phyloP scores from a whole-genome alignment of 2,329 filamentous ascomycete species.

The Bisporella sp. region DNA sequence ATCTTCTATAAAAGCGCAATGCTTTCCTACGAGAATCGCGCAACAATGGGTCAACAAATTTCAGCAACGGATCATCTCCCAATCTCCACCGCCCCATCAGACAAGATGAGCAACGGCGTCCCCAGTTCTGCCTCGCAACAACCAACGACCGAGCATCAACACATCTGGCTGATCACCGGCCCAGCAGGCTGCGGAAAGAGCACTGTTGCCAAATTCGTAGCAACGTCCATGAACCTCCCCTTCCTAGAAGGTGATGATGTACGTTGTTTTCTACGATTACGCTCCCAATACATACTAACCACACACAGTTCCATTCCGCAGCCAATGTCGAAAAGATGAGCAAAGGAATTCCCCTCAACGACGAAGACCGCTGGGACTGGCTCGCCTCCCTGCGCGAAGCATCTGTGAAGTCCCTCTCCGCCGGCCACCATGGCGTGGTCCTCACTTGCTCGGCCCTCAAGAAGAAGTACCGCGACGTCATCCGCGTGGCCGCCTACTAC shows the following conservation, averaged over 20 bases:
- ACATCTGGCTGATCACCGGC: slow-evolving; percentile 76
- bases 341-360: slow-evolving; percentile 74
- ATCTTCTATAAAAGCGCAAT: slow-evolving; percentile 9
- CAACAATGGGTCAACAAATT: slow-evolving; percentile 15
- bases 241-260: slow-evolving; percentile 77
- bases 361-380: slow-evolving; percentile 97
- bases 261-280: slow-evolving; percentile 26
- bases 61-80: slow-evolving; percentile 20
- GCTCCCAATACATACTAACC: not conserved
- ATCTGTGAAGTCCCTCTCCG: slow-evolving; percentile 44
- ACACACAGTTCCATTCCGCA: slow-evolving; percentile 59
- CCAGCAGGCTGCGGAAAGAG: slow-evolving; percentile 76
- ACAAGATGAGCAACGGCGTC: slow-evolving; percentile 12
- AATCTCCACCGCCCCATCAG: slow-evolving; percentile 11
- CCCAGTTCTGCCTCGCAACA: slow-evolving; percentile 11
- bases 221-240: slow-evolving; percentile 54
- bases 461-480: slow-evolving; percentile 92
- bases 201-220: slow-evolving; percentile 62
- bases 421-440: slow-evolving; percentile 68
- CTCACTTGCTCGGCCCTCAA: slow-evolving; percentile 95
- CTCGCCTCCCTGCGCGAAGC: slow-evolving; percentile 70
- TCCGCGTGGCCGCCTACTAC: slow-evolving; percentile 73
- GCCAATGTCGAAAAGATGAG: slow-evolving; percentile 90
- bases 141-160: slow-evolving; percentile 36
- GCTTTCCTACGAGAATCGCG: slow-evolving; percentile 24